phyloP scores from a whole-genome alignment of 805 yeast species.

The Suhomyces xylopsoci region DNA sequence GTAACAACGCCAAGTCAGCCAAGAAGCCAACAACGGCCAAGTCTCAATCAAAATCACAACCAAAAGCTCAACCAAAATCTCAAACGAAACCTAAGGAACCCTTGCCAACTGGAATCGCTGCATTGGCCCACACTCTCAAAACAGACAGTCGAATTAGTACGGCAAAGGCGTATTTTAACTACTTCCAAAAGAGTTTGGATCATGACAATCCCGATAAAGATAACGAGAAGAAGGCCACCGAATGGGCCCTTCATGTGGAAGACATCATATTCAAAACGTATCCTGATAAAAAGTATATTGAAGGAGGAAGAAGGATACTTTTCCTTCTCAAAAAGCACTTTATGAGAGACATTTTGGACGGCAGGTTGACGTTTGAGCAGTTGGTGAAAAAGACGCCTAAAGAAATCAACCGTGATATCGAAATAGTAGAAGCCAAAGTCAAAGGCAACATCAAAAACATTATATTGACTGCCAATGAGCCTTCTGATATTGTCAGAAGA shows the following conservation, averaged over 20 bases:
- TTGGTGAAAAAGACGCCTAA: constrained; percentile 66
- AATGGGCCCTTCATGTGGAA: constrained; percentile 55
- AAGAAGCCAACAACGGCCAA: not conserved
- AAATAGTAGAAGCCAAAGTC: constrained; percentile 66
- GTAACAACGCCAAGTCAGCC: not conserved
- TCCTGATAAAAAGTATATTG: constrained; percentile 50
- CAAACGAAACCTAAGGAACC: not conserved
- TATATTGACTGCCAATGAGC: constrained; percentile 56
- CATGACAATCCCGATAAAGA: constrained; percentile 19
- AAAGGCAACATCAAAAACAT: constrained; percentile 66
- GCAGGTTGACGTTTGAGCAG: constrained; percentile 51
- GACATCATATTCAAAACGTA: constrained; percentile 37
- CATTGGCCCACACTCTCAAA: constrained; percentile 13
- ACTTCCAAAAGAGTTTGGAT: constrained; percentile 42
- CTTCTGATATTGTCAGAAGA: constrained; percentile 61
- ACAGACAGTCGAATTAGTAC: constrained; percentile 48
- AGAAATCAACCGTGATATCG: constrained; percentile 78
- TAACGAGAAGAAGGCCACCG: constrained; percentile 32
- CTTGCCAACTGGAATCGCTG: constrained; percentile 3
- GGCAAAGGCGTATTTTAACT: constrained; percentile 47
- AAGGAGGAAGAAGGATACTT: constrained; percentile 62
- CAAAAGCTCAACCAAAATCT: not conserved
- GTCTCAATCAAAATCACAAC: not conserved
- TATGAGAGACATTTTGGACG: constrained; percentile 54
- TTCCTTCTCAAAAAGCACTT: constrained; percentile 63